These are phyloP conservation scores for Magnusiomyces sp. DNA, from an alignment of 1,139 yeast species.

Conservation along the genomic window DNA sequence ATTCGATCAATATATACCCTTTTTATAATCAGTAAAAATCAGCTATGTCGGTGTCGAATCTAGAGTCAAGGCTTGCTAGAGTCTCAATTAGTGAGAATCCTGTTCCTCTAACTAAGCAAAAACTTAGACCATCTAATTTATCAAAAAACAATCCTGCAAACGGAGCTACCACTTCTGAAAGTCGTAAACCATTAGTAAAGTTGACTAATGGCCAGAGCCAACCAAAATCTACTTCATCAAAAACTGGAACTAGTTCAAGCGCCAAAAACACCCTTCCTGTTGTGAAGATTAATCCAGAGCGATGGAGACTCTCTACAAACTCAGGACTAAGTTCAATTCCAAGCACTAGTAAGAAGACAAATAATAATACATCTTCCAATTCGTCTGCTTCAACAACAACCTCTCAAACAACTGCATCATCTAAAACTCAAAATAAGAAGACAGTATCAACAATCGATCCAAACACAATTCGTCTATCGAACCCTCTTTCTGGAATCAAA, in stretches of 20 bases:
- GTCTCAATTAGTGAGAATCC: conserved; percentile 24
- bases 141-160: neutral
- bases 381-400: neutral
- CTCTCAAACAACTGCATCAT: neutral
- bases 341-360: neutral
- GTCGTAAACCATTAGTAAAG: neutral
- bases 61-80: conserved; percentile 22
- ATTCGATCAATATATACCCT: neutral
- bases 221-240: neutral
- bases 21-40: neutral
- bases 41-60: conserved; percentile 17
- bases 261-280: neutral
- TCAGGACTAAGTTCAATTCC: neutral
- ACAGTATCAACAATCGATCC: conserved; percentile 16
- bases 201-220: neutral
- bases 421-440: no score
- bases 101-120: conserved; percentile 12
- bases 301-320: neutral
- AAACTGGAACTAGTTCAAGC: no score
- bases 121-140: conserved; percentile 4
- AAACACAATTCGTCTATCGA: conserved; percentile 20
- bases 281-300: neutral
- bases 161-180: neutral
- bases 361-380: neutral
- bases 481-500: conserved; percentile 24